Conservation (phyloP, 495 filamentous ascomycete species). For the Daldinia concentrica region DNA sequence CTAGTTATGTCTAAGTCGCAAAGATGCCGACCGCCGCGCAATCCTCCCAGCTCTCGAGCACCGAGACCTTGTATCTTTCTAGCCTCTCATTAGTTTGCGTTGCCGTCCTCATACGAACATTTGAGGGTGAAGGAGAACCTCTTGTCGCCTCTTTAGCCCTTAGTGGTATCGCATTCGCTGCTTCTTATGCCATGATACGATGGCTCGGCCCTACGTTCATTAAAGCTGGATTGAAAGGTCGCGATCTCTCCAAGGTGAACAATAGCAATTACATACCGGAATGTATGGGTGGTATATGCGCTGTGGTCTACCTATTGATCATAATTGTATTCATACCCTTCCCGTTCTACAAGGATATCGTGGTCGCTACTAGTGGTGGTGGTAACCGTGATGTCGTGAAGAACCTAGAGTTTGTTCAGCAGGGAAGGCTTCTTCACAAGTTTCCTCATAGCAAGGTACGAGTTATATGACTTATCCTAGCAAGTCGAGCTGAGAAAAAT, state of each 20-base stretch:
- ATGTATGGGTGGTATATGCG: conserved; percentile 96
- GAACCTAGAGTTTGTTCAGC: conserved; percentile 71
- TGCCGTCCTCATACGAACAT: conserved; percentile 81
- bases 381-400: conserved; percentile 88
- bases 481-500: conserved; percentile 10
- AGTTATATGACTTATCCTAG: conserved; percentile 1
- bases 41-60: conserved; percentile 63
- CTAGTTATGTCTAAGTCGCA: conserved; percentile 32
- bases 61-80: conserved; percentile 76
- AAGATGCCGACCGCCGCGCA: conserved; percentile 53
- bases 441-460: conserved; percentile 90
- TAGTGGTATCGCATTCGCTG: conserved; percentile 82
- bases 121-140: conserved; percentile 83
- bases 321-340: conserved; percentile 95
- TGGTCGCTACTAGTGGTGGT: conserved; percentile 92
- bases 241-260: conserved; percentile 82
- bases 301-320: conserved; percentile 86
- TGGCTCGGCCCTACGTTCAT: conserved; percentile 96
- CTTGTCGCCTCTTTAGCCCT: conserved; percentile 88
- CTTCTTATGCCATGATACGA: conserved; percentile 82
- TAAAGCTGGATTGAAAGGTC: conserved; percentile 87
- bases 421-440: conserved; percentile 81
- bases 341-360: conserved; percentile 97
- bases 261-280: conserved; percentile 84
- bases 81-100: conserved; percentile 73